Evolutionary conservation across 2,329 filamentous ascomycete genomes (phyloP), one percentile per base, ranked within the genome.

Genomic region (Lasiodiplodia gonubiensis): DNA sequence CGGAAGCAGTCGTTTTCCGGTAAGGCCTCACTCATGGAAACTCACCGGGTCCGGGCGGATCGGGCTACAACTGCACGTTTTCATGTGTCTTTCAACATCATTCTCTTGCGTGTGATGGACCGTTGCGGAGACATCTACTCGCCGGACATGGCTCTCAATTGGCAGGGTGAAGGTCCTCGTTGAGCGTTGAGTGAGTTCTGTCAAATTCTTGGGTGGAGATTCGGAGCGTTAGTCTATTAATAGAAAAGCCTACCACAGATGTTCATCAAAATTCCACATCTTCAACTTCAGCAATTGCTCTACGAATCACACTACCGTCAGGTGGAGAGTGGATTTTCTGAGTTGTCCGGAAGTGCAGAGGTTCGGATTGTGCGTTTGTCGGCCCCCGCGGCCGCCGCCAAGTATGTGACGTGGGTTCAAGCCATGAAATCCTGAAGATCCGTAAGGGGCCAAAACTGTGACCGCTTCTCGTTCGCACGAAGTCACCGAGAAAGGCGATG

Each of bases 341-440:
- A 33, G 30, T 8, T 33, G 30, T 33, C 30, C 30, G 30, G 30
- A 33, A 33, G 30, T 33, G 30, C 30, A 33, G 30, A 6, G 30
- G 30, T 33, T 8, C 30, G 30, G 10, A 33, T 10, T 33, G 30
- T 33, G 30, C 30, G 30, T 10, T 33, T 33, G 25, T 33, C 27
- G 4, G n/a, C n/a, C 14, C 16, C 59, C 30, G 59, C 46, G n/a
- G n/a, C 16, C 25, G 6, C 59, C 27, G 46, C 30, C 35, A 63
- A 21, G 11, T 27, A 42, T 46, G 42, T 63, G 59, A 42, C 42
- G 42, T 63, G 59, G 37, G 46, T 18, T 37, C 18, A 63, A 7
- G 57, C 33, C 57, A 46, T 16, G 21, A 42, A 33, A 18, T 6
- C 16, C 30, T 30, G 46, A 10, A 18, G n/a, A 49, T 23, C 42